Base-by-base conservation (phyloP, 2,329 filamentous ascomycete species). In the Sporothrix brasiliensis region DNA sequence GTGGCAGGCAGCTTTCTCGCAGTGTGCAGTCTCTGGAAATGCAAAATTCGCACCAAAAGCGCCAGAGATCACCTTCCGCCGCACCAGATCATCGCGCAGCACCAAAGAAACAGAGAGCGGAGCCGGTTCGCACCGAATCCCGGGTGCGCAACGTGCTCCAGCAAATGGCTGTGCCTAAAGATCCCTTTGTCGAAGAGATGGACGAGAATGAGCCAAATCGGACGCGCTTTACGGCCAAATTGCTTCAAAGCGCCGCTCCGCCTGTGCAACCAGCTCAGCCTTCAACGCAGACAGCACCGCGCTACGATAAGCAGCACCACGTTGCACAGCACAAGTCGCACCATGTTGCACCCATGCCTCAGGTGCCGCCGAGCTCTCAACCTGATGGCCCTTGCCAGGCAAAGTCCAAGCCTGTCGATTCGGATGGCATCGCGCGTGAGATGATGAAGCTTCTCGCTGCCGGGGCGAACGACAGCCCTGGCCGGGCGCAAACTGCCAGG, bases 391-490 rank as follows among this genome's bases (percentile, higher is more conserved):
- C 16, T 34, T 30, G 13, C n/a, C 30, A 54, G 41, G 27, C 13
- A 34, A 56, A 44, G n/a, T 49, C 53, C 2, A 67, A n/a, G 11
- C 52, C 39, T 0, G 49, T n/a, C 2, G 50, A 34, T 5, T 41
- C 67, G 1, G 60, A 69, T 7, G 58, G 19, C 9, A 67, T 73
- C 34, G 72, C 70, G 3, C 56, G 39, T 2, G 50, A 73, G 50
- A 70, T 74, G 70, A 72, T 74, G 69, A 67, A 58, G 24, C 56
- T 71, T 0, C 52, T 73, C 11, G 16, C 67, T 21, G n/a, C 49
- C 7, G n/a, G 65, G 14, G 52, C 39, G 24, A 9, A 11, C 11
- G 30, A 16, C 52, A 21, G 16, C 11, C 34, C 47, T 21, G 41
- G 34, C 7, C 6, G 7, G 21, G 3, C 49, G 2, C n/a, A 27